Base-by-base conservation (phyloP, 495 filamentous ascomycete genomes). In the Symbiotaphrina buchneri region DNA sequence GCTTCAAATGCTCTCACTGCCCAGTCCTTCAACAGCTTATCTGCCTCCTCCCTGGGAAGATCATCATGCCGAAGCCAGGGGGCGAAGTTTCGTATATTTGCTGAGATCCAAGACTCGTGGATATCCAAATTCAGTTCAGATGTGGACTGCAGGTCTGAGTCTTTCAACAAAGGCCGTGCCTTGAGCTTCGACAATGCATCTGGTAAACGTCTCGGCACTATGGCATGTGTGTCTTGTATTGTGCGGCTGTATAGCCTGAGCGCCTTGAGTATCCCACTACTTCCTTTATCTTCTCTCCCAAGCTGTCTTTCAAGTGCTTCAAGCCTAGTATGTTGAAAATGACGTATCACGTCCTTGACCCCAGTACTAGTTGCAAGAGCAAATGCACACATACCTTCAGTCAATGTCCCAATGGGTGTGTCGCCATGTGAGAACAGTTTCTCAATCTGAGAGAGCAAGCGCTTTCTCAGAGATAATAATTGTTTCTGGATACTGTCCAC, bases 11-110 rank as follows among this genome's bases (percentile, higher is more conserved):
- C 78, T 29, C 65, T 56, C 27, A 57, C 61, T 0, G 80, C 76
- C 90, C 87, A 97, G 24, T 54, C 49, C 22, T 61, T 63, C 14
- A 87, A 63, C 30, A 67, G 61, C 29, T 71, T 63, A 18, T 64
- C 58, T 0, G 71, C 71, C 35, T 81, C 65, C 11, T 53, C 39
- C 16, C 62, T 63, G 16, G 69, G 64, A 18, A 91, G 47, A 38
- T 90, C 80, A 34, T 84, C 82, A 39, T 90, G 65, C 19, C 81
- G 70, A 28, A 92, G 76, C 55, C 81, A 93, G 0, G 87, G 90
- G 0, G 71, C 90, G 49, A 90, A 95, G 30, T 74, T 77, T 19
- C 62, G 63, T 19, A 94, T 74, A 30, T 91, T 81, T 8, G 81
- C 68, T 4, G 77, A 64, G 22, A 90, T 71, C 79, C 80, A 94